Conservation (phyloP, 495 filamentous ascomycete species). For the Podospora pseudoanserina region DNA sequence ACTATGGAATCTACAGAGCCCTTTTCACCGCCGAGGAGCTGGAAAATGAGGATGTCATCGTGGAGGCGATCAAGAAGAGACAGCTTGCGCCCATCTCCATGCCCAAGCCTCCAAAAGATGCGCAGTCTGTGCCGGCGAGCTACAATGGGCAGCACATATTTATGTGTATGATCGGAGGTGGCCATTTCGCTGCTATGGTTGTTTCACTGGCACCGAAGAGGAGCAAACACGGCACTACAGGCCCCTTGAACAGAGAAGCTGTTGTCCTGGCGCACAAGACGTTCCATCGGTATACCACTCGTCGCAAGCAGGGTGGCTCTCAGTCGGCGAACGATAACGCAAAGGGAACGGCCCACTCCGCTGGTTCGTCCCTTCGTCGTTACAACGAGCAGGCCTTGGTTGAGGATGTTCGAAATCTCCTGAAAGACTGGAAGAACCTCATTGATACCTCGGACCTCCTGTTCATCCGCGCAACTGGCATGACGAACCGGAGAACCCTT, state of each 20-base stretch:
- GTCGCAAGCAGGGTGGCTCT: conserved; percentile 91
- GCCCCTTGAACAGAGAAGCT: conserved; percentile 72
- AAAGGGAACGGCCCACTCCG: conserved; percentile 90
- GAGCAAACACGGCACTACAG: conserved; percentile 58
- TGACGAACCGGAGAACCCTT: conserved; percentile 74
- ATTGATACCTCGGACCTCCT: conserved; percentile 79
- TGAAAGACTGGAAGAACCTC: conserved; percentile 75
- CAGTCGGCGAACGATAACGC: conserved; percentile 89
- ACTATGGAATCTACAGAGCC: conserved; percentile 78
- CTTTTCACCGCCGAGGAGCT: conserved; percentile 74
- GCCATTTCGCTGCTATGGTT: conserved; percentile 95
- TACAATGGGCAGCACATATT: conserved; percentile 77
- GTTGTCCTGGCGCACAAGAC: conserved; percentile 92
- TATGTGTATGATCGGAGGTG: conserved; percentile 96
- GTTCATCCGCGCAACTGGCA: conserved; percentile 86
- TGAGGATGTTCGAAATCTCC: conserved; percentile 73
- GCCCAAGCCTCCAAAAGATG: conserved; percentile 47
- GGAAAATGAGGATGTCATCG: conserved; percentile 56
- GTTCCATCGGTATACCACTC: conserved; percentile 94
- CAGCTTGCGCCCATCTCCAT: conserved; percentile 65
- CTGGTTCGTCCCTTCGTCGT: conserved; percentile 80
- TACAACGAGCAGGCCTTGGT: conserved; percentile 90
- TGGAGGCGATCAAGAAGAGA: conserved; percentile 66
- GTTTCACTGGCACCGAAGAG: conserved; percentile 80
- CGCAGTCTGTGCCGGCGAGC: conserved; percentile 44